Evolutionary conservation across 129 eudicot genomes (phyloP).

Genomic region (Apium graveolens): DNA sequence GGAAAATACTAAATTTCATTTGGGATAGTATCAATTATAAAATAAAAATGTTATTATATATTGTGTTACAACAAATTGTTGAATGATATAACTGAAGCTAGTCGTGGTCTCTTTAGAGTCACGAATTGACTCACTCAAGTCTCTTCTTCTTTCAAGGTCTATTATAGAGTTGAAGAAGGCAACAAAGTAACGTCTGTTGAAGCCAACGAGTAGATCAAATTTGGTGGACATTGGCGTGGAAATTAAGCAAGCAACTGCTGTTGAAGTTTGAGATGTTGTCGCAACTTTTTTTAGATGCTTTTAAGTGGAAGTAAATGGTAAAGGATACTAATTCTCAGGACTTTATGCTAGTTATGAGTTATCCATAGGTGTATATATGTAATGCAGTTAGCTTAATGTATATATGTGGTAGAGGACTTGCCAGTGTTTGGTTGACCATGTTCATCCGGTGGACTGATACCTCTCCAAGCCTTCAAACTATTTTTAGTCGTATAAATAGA

Average conservation of each 20-base stretch:
- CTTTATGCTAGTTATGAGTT: not conserved
- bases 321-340: not conserved
- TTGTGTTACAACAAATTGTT: not conserved
- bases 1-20: not conserved
- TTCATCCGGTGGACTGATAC: too few species aligned
- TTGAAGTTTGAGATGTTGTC: not conserved
- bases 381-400: not conserved
- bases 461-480: too few species aligned
- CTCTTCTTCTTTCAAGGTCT: constrained; percentile 41
- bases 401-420: too few species aligned
- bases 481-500: too few species aligned
- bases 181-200: constrained; percentile 13
- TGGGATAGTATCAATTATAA: too few species aligned
- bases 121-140: not conserved
- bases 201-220: constrained; percentile 1
- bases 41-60: too few species aligned
- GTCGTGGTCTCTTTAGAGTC: not conserved
- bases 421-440: too few species aligned
- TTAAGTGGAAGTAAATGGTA: constrained; percentile 10
- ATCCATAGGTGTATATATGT: not conserved
- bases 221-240: constrained; percentile 22
- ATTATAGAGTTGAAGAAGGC: constrained; percentile 67
- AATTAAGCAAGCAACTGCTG: constrained; percentile 20
- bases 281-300: constrained; percentile 16
- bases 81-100: not conserved